Evolutionary conservation across 129 eudicot species (phyloP), one percentile per base, ranked within the genome.

Genomic region (Helianthus tuberosus): DNA sequence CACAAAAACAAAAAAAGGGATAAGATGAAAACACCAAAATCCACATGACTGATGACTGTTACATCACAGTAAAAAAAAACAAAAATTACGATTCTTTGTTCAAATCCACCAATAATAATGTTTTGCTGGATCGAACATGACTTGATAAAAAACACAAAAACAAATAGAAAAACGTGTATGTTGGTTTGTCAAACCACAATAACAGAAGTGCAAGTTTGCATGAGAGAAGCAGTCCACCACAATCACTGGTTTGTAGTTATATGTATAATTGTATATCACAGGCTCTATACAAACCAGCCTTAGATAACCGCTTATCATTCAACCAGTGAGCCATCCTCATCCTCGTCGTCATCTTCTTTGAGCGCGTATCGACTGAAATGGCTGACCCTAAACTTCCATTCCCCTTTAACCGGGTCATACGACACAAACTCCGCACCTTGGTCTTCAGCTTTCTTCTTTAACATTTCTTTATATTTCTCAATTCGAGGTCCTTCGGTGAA

Each of bases 351-450:
- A 0, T 84, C 93, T 0, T 81, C 92, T n/a, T 62, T 6, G 53
- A 95, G 84, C 71, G 77, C 79, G 25, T 95, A 95, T 66, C 51
- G 35, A 60, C 99, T 95, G 84, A 95, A 95, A 78, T 95, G 99
- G 48, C 77, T 78, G 38, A 95, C 99, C 81, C 88, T 80, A 67
- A 95, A 95, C 75, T 87, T 89, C 97, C 99, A 95, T 71, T 95
- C 99, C 75, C 99, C 99, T 79, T 86, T 85, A 39, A 84, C 71
- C 0, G 99, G 89, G 67, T 95, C 96, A 66, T 91, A 95, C 0
- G 87, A 91, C 67, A 95, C 87, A 74, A 95, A 95, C 78, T 95
- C 96, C 0, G 99, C 97, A 68, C 97, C 97, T 86, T 95, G 99
- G 35, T 95, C 97, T 84, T 89, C 96, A 0, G 97, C 96, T 81